Evolutionary conservation across 495 filamentous ascomycete species (phyloP).

Genomic region (Penicillium cataractarum): DNA sequence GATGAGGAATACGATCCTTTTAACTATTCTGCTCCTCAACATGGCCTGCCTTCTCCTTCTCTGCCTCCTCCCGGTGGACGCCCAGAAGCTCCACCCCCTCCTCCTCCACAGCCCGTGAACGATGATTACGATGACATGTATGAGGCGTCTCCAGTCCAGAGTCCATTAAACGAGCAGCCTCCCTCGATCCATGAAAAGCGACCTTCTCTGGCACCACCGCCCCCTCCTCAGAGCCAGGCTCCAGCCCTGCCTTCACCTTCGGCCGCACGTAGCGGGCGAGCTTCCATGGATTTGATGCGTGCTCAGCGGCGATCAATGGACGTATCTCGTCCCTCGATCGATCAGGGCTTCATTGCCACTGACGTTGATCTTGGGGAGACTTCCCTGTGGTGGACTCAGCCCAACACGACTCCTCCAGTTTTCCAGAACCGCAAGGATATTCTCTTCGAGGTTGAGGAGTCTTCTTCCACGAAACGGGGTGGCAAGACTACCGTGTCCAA

Average conservation of each 20-base stretch:
- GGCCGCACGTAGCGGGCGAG: constrained; percentile 52
- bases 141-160: constrained; percentile 56
- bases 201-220: constrained; percentile 34
- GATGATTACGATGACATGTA: constrained; percentile 56
- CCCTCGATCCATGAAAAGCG: constrained; percentile 45
- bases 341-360: constrained; percentile 80
- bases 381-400: constrained; percentile 82
- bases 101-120: constrained; percentile 33
- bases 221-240: constrained; percentile 29
- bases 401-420: constrained; percentile 70
- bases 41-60: constrained; percentile 35
- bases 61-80: constrained; percentile 24
- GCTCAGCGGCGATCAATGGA: constrained; percentile 73
- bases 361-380: constrained; percentile 77
- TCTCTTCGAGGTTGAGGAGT: constrained; percentile 81
- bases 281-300: constrained; percentile 72
- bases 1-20: constrained; percentile 78
- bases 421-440: constrained; percentile 85
- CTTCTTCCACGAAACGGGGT: constrained; percentile 65
- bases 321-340: constrained; percentile 62
- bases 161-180: constrained; percentile 41
- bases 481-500: constrained; percentile 73
- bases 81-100: constrained; percentile 36
- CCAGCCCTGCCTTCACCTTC: constrained; percentile 51
- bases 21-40: constrained; percentile 60